Evolutionary conservation across 2,329 filamentous ascomycete species (phyloP).

Genomic region (Myriosclerotinia scirpicola): DNA sequence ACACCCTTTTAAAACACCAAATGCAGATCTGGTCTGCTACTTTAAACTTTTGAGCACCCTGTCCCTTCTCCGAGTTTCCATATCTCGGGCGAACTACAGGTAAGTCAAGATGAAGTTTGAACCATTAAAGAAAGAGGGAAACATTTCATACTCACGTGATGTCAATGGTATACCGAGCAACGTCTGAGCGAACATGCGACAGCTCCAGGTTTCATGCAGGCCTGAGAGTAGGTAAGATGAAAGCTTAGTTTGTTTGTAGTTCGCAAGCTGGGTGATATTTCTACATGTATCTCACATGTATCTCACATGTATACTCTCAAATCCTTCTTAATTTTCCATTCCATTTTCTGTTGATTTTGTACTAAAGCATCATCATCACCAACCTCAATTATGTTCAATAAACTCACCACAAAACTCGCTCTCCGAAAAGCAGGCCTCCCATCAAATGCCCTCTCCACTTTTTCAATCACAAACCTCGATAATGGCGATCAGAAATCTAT

Average conservation of each 20-base stretch:
- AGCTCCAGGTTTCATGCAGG: slow-evolving; percentile 16
- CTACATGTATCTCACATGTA: background rate
- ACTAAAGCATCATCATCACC: background rate
- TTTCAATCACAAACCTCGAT: slow-evolving; percentile 22
- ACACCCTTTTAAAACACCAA: no score
- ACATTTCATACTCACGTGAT: background rate
- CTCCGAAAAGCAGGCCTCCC: slow-evolving; percentile 39
- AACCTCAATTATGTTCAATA: slow-evolving; percentile 35
- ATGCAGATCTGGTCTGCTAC: no score
- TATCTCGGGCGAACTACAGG: background rate
- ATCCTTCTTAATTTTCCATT: background rate
- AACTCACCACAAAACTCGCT: slow-evolving; percentile 39
- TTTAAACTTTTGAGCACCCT: no score
- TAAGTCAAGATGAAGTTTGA: background rate
- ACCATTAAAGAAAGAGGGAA: background rate
- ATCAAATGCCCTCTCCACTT: slow-evolving; percentile 32
- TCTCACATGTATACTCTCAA: background rate
- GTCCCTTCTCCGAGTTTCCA: background rate
- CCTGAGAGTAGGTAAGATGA: slow-evolving; percentile 7
- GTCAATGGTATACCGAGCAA: background rate
- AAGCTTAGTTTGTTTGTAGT: background rate
- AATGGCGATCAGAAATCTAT: slow-evolving; percentile 24
- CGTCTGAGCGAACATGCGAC: slow-evolving; percentile 21
- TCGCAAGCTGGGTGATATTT: background rate
- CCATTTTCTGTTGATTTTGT: background rate